Conservation (phyloP, 1,284 basidiomycete species). For the Pseudozyma pruni region DNA sequence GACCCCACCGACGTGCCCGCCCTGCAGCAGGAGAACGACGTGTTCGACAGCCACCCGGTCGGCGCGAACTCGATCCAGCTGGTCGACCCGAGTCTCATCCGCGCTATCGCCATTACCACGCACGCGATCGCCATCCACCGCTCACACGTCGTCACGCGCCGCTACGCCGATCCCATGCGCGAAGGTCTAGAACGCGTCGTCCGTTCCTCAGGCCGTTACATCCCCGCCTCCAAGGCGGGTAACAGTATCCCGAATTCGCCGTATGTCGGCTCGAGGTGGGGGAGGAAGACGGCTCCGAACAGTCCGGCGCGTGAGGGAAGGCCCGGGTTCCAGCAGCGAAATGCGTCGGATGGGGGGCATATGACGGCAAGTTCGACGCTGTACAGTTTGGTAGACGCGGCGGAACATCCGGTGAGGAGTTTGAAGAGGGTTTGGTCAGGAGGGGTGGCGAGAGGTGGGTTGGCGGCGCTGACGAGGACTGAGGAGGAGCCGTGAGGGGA, state of each 20-base stretch:
- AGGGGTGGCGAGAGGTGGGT: conserved; percentile 45
- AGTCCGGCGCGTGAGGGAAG: conserved; percentile 27
- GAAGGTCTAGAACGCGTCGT: conserved; percentile 55
- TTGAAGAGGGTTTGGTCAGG: conserved; percentile 55
- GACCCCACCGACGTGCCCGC: conserved; percentile 62
- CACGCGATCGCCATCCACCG: conserved; percentile 61
- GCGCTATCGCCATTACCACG: conserved; percentile 63
- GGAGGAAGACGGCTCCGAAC: conserved; percentile 43
- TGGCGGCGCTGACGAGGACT: conserved; percentile 46
- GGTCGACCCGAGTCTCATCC: conserved; percentile 60
- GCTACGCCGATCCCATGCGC: conserved; percentile 65
- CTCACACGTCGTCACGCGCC: conserved; percentile 60
- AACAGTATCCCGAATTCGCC: conserved; percentile 24
- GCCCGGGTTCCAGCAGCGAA: conserved; percentile 21
- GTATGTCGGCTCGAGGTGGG: conserved; percentile 34
- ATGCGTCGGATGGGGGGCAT: conserved; percentile 26
- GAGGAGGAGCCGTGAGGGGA: conserved; percentile 32
- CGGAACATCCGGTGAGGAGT: conserved; percentile 53
- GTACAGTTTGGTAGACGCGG: conserved; percentile 46
- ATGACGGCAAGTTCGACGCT: conserved; percentile 22
- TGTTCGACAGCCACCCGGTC: conserved; percentile 28
- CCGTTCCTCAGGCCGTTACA: conserved; percentile 39
- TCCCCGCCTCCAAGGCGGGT: neutral
- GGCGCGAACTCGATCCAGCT: conserved; percentile 29
- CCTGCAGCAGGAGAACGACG: conserved; percentile 38